Evolutionary conservation across 2,329 filamentous ascomycete genomes (phyloP).

Genomic region (Cylindrodendrum hubeiense): DNA sequence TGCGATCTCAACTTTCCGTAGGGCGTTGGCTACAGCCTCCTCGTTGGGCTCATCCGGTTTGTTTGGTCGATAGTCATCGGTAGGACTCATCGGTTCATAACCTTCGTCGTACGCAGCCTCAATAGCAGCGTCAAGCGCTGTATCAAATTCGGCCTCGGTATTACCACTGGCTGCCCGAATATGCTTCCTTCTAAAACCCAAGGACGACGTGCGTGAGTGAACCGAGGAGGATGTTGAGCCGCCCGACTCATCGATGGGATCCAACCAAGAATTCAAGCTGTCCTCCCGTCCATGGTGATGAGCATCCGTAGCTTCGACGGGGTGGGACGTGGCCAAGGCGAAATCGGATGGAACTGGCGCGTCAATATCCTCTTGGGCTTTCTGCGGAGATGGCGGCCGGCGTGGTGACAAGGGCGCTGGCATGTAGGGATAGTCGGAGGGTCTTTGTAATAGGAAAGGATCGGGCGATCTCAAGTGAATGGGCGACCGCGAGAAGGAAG

Average conservation of each 20-base stretch:
- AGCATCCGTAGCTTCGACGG: slow-evolving; percentile 17
- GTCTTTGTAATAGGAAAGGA: slow-evolving; percentile 58
- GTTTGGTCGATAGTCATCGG: slow-evolving; percentile 54
- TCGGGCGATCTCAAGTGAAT: slow-evolving; percentile 45
- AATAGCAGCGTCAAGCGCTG: slow-evolving; percentile 92
- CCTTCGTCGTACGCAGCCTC: slow-evolving; percentile 96
- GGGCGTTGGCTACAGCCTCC: slow-evolving; percentile 65
- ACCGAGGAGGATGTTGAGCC: slow-evolving; percentile 83
- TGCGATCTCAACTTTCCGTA: slow-evolving; percentile 78
- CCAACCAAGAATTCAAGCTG: slow-evolving; percentile 91
- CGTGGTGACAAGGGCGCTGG: slow-evolving; percentile 79
- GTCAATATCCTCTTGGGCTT: slow-evolving; percentile 39
- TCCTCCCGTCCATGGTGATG: slow-evolving; percentile 66
- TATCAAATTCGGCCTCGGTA: slow-evolving; percentile 92
- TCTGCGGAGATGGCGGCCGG: slow-evolving; percentile 62
- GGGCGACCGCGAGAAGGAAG: slow-evolving; percentile 66
- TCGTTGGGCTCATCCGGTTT: slow-evolving; percentile 55
- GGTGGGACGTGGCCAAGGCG: slow-evolving; percentile 39
- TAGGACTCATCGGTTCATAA: slow-evolving; percentile 77
- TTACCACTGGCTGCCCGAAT: slow-evolving; percentile 76
- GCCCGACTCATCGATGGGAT: slow-evolving; percentile 92
- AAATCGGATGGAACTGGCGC: slow-evolving; percentile 52
- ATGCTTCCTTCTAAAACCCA: slow-evolving; percentile 76
- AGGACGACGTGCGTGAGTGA: slow-evolving; percentile 82
- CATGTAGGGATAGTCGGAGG: slow-evolving; percentile 71